Evolutionary conservation across 306 rosid species (phyloP).

Genomic region (Prunus davidiana): DNA sequence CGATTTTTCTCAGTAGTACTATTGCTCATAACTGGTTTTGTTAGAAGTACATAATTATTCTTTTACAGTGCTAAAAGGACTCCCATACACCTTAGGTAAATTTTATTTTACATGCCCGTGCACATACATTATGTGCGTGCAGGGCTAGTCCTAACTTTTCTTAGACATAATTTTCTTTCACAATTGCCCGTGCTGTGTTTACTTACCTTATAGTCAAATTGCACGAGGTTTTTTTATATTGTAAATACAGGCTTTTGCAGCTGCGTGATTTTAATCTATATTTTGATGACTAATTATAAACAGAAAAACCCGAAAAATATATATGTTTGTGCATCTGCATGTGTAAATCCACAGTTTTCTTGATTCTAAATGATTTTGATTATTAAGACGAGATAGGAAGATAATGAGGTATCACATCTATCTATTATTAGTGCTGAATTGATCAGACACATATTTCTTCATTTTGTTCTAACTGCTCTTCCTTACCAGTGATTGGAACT

Average conservation of each 20-base stretch:
- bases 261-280: neutral
- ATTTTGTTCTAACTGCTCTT: slow-evolving; percentile 11
- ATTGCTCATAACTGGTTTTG: neutral
- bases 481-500: slow-evolving; percentile 53
- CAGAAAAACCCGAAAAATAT: neutral
- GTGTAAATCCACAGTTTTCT: neutral
- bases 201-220: neutral
- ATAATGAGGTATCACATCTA: neutral
- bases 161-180: neutral
- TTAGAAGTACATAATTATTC: neutral
- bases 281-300: neutral
- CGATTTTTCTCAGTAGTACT: neutral
- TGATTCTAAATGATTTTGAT: neutral
- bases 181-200: neutral
- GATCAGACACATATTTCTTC: neutral
- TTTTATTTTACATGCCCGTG: neutral
- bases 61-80: neutral
- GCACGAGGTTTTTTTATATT: neutral
- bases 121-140: neutral
- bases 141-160: neutral
- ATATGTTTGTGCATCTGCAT: neutral
- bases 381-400: neutral
- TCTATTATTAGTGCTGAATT: neutral
- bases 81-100: neutral
- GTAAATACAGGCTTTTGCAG: neutral